Evolutionary conservation across 148 eudicot genomes (phyloP), one percentile per base, ranked within the genome.

Genomic region (Rhododendron kiyosumense): DNA sequence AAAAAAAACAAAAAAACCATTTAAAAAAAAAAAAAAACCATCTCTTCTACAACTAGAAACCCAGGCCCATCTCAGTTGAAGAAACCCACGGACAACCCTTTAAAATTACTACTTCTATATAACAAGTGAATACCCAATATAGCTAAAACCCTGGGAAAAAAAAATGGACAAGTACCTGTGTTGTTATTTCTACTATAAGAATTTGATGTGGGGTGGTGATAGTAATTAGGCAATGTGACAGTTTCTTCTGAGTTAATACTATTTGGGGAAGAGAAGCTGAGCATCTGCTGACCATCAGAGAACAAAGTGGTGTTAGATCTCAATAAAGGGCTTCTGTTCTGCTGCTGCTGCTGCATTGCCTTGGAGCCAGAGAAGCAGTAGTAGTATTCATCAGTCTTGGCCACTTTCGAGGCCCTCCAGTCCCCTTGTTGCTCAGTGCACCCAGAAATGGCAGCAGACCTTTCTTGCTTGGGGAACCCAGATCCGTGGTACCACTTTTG

Each of bases 261-360:
- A 54, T 54, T 54, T 54, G 90, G 90, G 7, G 91, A 85, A 79
- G 93, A 92, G 88, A 92, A 92, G 83, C 92, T 88, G 43, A 91
- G 90, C 91, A 91, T 89, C 73, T 90, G 89, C 38, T 88, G 88
- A 30, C 71, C 83, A 43, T 85, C 89, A 84, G 81, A 85, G 82
- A 83, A 48, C 73, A 75, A 67, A 61, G 85, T 13, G 79, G 14
- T 52, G 69, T 83, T 85, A 41, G 90, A 90, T 90, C 91, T 90
- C 88, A 86, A 49, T 59, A 84, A 61, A 63, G 88, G 78, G 36
- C n/a, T 51, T 51, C 36, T 71, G 18, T 46, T n/a, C 54, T 46
- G 38, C 51, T 78, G 85, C 12, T 80, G 84, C 26, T 46, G 9
- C 49, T 87, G 30, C 82, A 74, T 59, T 83, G 84, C 43, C 76